Percentiles rank a stretch among this genome's conserved stretches.
These are phyloP conservation scores for Ascochyta fabae DNA, from an alignment of 2,329 filamentous ascomycete species.

Conservation along the genomic window DNA sequence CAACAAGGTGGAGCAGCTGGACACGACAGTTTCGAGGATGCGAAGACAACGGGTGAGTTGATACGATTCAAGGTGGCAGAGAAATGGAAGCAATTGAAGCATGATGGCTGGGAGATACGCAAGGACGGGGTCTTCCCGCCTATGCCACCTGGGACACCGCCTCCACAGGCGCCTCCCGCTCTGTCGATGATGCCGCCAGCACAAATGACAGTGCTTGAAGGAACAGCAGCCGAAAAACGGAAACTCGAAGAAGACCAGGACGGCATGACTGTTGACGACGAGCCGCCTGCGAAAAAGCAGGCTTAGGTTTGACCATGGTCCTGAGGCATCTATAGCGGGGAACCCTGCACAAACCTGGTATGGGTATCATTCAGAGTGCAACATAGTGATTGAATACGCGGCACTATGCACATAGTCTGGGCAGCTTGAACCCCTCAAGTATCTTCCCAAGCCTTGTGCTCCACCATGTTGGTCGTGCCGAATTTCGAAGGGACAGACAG, in stretches of 20 bases:
- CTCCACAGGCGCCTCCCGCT: slow-evolving; percentile 16
- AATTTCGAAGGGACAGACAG: not conserved
- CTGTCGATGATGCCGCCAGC: slow-evolving; percentile 26
- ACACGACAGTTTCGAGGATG: slow-evolving; percentile 93
- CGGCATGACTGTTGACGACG: not conserved
- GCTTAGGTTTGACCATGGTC: not conserved
- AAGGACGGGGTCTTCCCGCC: slow-evolving; percentile 42
- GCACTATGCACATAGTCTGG: not conserved
- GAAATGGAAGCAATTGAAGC: slow-evolving; percentile 72
- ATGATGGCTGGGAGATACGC: slow-evolving; percentile 67
- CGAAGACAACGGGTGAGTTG: slow-evolving; percentile 84
- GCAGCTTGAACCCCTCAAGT: not conserved
- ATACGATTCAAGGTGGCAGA: slow-evolving; percentile 74
- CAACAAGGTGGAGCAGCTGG: slow-evolving; percentile 73
- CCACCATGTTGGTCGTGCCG: not conserved
- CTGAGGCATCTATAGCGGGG: not conserved
- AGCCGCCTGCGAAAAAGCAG: slow-evolving; percentile 15
- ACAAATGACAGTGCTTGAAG: slow-evolving; percentile 15
- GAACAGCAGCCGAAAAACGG: slow-evolving; percentile 30
- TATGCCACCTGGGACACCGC: slow-evolving; percentile 30
- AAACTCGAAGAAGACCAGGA: slow-evolving; percentile 27
- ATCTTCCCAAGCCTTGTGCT: not conserved
- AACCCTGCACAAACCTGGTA: not conserved
- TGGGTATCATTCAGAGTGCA: not conserved
- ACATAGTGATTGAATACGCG: not conserved